Evolutionary conservation across 2,329 filamentous ascomycete genomes (phyloP).

Genomic region (Arachnopeziza araneosa): DNA sequence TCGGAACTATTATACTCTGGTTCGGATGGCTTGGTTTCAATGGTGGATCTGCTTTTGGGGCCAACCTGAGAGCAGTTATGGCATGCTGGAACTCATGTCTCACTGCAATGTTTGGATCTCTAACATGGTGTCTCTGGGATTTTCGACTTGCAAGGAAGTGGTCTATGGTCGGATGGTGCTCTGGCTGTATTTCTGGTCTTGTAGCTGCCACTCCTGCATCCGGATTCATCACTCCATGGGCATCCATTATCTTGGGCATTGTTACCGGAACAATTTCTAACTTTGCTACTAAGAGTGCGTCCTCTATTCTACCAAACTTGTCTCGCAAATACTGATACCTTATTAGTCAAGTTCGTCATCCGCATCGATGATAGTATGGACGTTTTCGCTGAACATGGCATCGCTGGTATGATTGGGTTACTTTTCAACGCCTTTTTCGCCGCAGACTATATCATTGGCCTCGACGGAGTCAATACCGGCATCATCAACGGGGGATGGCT

Average conservation of each 20-base stretch:
- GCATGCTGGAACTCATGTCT: slow-evolving; percentile 95
- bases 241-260: slow-evolving; percentile 60
- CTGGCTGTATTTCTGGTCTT: slow-evolving; percentile 64
- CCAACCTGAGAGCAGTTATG: slow-evolving; percentile 90
- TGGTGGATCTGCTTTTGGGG: slow-evolving; percentile 88
- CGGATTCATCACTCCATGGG: slow-evolving; percentile 63
- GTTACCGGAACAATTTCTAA: slow-evolving; percentile 62
- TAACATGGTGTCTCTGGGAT: slow-evolving; percentile 94
- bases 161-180: slow-evolving; percentile 66
- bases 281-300: slow-evolving; percentile 56
- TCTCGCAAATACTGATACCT: slow-evolving; percentile 9
- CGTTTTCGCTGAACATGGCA: slow-evolving; percentile 65
- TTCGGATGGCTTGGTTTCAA: slow-evolving; percentile 99
- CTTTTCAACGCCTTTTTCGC: slow-evolving; percentile 71
- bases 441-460: slow-evolving; percentile 63
- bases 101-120: slow-evolving; percentile 76
- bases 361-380: slow-evolving; percentile 66
- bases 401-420: slow-evolving; percentile 64
- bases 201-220: slow-evolving; percentile 66
- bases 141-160: slow-evolving; percentile 59
- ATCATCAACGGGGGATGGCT: slow-evolving; percentile 62
- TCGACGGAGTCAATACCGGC: slow-evolving; percentile 71
- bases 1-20: slow-evolving; percentile 94
- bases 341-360: slow-evolving; percentile 41
- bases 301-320: background rate